Conservation (phyloP, 805 yeast species). For the Dipodascus geniculatus region DNA sequence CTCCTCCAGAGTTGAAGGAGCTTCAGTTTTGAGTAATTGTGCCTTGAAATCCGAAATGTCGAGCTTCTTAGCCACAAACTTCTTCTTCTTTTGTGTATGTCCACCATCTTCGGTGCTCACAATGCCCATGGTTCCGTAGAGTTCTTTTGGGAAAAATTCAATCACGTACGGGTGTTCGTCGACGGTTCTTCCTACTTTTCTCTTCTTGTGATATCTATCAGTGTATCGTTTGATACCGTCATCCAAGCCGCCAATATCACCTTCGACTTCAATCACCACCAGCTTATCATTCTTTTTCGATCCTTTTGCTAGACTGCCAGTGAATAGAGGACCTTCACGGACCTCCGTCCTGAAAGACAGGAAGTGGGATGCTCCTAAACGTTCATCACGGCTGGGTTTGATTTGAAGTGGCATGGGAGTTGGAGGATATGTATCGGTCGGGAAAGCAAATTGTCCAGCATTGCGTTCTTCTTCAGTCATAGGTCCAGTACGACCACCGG, state of each 20-base stretch:
- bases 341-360: conserved; percentile 14
- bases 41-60: conserved; percentile 28
- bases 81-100: conserved; percentile 28
- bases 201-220: conserved; percentile 62
- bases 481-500: conserved; percentile 1
- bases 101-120: conserved; percentile 35
- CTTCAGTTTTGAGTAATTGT: conserved; percentile 27
- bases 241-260: conserved; percentile 11
- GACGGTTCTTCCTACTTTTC: conserved; percentile 57
- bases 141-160: conserved; percentile 66
- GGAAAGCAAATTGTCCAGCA: neutral
- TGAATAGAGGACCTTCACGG: conserved; percentile 20
- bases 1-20: neutral
- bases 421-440: neutral
- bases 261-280: conserved; percentile 14
- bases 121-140: conserved; percentile 60
- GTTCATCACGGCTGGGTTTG: conserved; percentile 8
- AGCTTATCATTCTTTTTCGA: neutral
- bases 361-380: conserved; percentile 17
- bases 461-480: conserved; percentile 1
- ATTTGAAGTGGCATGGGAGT: neutral
- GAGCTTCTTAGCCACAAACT: conserved; percentile 6
- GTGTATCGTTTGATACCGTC: conserved; percentile 78
- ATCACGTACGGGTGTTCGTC: conserved; percentile 68
- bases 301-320: conserved; percentile 10